Base-by-base conservation (phyloP, 2,329 filamentous ascomycete genomes). In the Cryphonectria parasitica region DNA sequence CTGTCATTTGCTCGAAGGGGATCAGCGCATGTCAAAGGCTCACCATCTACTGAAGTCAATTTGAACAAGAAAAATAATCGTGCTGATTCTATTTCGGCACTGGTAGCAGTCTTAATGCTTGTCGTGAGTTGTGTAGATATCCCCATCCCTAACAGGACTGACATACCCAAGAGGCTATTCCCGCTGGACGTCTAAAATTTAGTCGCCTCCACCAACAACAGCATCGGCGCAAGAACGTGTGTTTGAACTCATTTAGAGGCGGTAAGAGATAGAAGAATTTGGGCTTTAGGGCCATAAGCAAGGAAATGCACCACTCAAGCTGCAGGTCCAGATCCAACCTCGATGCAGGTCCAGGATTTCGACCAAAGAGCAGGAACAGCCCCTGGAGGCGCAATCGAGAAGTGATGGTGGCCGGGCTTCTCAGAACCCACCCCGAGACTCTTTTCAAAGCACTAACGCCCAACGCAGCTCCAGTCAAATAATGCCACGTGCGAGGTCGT, bases 401-500 rank as follows among this genome's bases (percentile, higher is more conserved):
- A 39, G 19, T 17, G 31, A 22, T 15, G 58, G 34, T 36, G 34
- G 58, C 31, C 22, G 58, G 34, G 58, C 25, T 28, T 31, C 31
- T 58, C 54, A 58, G 54, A 31, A 34, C 25, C 54, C 25, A 58
- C 52, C 31, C 28, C 43, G 31, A 17, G 41, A 56, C 45, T 63
- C 17, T 17, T 66, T 63, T 17, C n/a, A 58, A 25, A 28, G 43
- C 65, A 28, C 34, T 66, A 65, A 68, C 68, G 73, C 72, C 61
- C 58, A 61, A 11, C 34, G 2, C 58, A 61, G 34, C 58, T 39
- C 69, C 73, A 74, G 60, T 70, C 73, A 74, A 80, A 73, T 81
- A 79, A 80, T 78, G 79, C 80, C 80, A 82, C 80, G 80, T 82
- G 78, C 77, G 64, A 69, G 72, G 73, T 68, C 71, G 64, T 73